Base-by-base conservation (phyloP, 2,329 filamentous ascomycete genomes). In the Dactylellina cionopaga region DNA sequence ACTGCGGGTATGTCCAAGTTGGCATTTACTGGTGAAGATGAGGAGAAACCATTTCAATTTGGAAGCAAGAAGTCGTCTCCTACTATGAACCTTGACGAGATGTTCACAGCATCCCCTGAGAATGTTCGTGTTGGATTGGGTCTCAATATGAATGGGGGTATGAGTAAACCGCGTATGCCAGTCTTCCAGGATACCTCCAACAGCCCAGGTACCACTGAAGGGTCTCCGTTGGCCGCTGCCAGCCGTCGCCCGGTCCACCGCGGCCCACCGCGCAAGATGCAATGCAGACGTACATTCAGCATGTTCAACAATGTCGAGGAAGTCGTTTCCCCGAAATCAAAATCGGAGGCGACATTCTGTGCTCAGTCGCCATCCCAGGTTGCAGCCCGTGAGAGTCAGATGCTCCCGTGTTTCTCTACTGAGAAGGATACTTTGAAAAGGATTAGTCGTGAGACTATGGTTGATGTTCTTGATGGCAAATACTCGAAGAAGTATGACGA, bases 281-380 rank as follows among this genome's bases (percentile, higher is more conserved):
- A 49, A 10, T 73, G 69, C 78, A 89, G 95, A 72, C 89, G 95
- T 75, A 96, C 94, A 22, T 83, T 97, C 78, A 98, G 95, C 85
- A 99, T 99, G 95, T 99, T 96, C 81, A 94, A 98, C 82, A 88
- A 90, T 79, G 90, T 93, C 2, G 90, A 87, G 75, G 95, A 98
- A 79, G 85, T 97, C 62, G 90, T 96, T 83, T 92, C 92, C 81
- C 84, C 89, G 63, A 92, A 92, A 80, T 83, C 89, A 75, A 86
- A 88, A 46, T 86, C 86, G 9, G 80, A 82, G 68, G 78, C 82
- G 58, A 65, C 51, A 43, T 71, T 66, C 31, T 82, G 82, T 19
- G 59, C 54, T 33, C 51, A 65, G 54, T 76, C 75, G 13, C 68
- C 73, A 13, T 66, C 66, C 24, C 76, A 75, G 27, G 74, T 74